These are phyloP conservation scores for Chytriomyces sp. DNA, from an alignment of 192 early-diverging fungal species.

Conservation along the genomic window DNA sequence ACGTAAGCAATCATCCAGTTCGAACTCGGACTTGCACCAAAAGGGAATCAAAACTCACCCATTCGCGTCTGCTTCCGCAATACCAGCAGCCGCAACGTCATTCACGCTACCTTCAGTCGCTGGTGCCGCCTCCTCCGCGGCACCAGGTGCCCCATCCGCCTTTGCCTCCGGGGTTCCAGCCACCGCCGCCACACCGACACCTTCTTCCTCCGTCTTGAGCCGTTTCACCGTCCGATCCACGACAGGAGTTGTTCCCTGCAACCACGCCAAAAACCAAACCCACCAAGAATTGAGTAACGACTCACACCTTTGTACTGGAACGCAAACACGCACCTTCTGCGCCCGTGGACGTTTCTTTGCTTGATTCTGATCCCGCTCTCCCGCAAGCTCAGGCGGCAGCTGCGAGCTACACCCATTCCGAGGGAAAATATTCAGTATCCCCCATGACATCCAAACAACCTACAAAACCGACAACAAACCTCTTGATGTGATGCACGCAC, in stretches of 20 bases:
- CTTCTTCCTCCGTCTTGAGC: conserved; percentile 16
- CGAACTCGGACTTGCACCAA: not conserved
- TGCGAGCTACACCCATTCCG: not conserved
- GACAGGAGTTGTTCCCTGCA: not conserved
- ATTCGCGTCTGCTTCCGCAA: no score
- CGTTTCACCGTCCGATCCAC: conserved; percentile 17
- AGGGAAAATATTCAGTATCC: not conserved
- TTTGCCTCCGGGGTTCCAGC: not conserved
- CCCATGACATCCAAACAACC: not conserved
- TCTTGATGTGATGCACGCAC: conserved; percentile 55
- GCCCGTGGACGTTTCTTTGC: conserved; percentile 22
- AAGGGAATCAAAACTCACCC: no score
- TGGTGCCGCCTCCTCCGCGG: not conserved
- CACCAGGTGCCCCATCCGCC: not conserved
- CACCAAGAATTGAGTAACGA: no score
- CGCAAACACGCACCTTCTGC: not conserved
- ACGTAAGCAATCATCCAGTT: not conserved
- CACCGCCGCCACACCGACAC: not conserved
- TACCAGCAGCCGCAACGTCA: not conserved
- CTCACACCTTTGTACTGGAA: no score
- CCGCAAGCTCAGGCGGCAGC: conserved; percentile 11
- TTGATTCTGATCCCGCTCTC: not conserved
- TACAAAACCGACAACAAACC: conserved; percentile 15
- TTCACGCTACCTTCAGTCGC: not conserved
- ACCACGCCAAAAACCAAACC: not conserved